Base-by-base conservation (phyloP, 2,329 filamentous ascomycete species). In the Paecilomyces niveus region DNA sequence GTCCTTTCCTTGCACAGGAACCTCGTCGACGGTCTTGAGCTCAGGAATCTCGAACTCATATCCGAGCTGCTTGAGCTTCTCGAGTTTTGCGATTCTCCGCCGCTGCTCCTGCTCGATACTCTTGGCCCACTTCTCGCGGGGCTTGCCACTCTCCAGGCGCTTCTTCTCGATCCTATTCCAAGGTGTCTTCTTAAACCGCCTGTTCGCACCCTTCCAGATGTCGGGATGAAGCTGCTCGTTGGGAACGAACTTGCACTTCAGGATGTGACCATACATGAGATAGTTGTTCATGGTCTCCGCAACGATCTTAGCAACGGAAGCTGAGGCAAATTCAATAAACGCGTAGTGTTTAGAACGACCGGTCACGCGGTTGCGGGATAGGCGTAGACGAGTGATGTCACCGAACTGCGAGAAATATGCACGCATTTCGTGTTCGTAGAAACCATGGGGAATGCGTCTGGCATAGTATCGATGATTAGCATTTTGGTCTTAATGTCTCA, bases 231-330 rank as follows among this genome's bases (percentile, higher is more conserved):
- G 80, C 70, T 92, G 86, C 61, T 89, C 90, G 58, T 85, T 79
- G 3, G 90, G 85, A 3, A 97, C 83, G 24, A 86, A 79, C 71
- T 90, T 89, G 76, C 92, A 93, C 76, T 95, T 93, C 66, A 99
- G 81, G 62, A 97, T 89, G 73, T 97, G 93, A 5, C 91, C 90
- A 73, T 96, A 97, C 70, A 99, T 83, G 45, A 97, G 85, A 76
- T 99, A 99, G 77, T 92, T 95, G 81, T 97, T 86, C 94, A 99
- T 99, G 22, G 94, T 96, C 78, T 92, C 90, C 54, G 90, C 88
- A 31, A 96, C 93, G 66, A 97, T 92, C 68, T 90, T 88, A 45
- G 94, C 93, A n/a, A 92, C 89, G 58, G 91, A 87, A 33, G 81
- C 78, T 6, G 83, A 85, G 2, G 78, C 77, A 70, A 99, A 99